Evolutionary conservation across 2,329 filamentous ascomycete genomes (phyloP).

Genomic region (Didymella keratinophila): DNA sequence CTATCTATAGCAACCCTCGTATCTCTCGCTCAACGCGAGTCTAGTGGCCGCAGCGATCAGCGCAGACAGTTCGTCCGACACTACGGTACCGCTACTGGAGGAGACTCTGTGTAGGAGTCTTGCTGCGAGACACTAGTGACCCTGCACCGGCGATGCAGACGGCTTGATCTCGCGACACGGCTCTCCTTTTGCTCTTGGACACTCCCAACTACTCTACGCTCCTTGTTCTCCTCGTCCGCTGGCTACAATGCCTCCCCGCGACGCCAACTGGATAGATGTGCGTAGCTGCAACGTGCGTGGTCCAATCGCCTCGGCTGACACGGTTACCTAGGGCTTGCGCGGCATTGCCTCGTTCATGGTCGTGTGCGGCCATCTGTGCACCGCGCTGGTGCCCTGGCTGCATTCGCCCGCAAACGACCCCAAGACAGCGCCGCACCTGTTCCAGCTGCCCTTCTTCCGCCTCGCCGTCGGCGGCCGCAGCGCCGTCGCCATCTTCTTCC

Average conservation of each 20-base stretch:
- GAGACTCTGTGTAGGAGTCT: neutral
- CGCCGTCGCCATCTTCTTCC: slow-evolving; percentile 51
- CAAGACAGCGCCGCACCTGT: slow-evolving; percentile 56
- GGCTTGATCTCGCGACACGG: slow-evolving; percentile 6
- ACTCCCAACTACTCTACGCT: slow-evolving; percentile 19
- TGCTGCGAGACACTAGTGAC: slow-evolving; percentile 7
- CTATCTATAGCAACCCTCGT: neutral
- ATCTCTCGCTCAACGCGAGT: slow-evolving; percentile 2
- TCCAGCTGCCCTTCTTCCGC: slow-evolving; percentile 67
- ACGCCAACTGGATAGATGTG: slow-evolving; percentile 52
- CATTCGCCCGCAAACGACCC: slow-evolving; percentile 53
- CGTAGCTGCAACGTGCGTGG: slow-evolving; percentile 34
- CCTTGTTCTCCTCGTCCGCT: slow-evolving; percentile 8
- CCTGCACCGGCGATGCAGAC: slow-evolving; percentile 21
- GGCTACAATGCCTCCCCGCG: slow-evolving; percentile 45
- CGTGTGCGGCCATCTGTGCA: slow-evolving; percentile 54
- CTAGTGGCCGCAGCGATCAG: slow-evolving; percentile 4
- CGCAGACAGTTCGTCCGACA: neutral
- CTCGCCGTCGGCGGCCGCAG: slow-evolving; percentile 62
- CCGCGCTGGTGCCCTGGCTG: slow-evolving; percentile 52
- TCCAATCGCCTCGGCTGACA: slow-evolving; percentile 31
- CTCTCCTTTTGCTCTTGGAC: slow-evolving; percentile 21
- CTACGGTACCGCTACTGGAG: neutral
- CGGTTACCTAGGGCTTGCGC: slow-evolving; percentile 50
- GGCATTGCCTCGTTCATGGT: slow-evolving; percentile 55